Base-by-base conservation (phyloP, 208 protist genomes). In the Acanthamoeba sp. region DNA sequence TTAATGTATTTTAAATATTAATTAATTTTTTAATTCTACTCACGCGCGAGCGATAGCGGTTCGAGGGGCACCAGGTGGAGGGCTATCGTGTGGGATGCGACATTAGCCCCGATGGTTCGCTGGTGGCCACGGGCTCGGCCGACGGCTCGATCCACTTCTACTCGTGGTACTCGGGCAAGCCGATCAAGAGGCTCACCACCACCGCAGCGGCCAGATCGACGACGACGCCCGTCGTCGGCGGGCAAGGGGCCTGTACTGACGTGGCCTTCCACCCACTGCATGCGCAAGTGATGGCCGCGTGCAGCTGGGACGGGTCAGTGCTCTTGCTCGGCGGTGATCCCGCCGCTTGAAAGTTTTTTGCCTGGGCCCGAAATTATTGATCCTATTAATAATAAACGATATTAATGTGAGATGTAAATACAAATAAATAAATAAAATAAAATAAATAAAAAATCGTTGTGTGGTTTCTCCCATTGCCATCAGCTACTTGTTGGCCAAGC, bases 51-150 rank as follows among this genome's bases (percentile, higher is more conserved):
- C 36, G 16, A 29, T 14, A 90, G 82, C 12, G 50, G 27, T 90
- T 90, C 20, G 82, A 90, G 32, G 82, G 82, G 0, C 82, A 90
- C 34, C 20, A 90, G 34, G 82, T 90, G 38, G n/a, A 38, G 32
- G 82, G 82, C 22, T 90, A 38, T 24, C 42, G 34, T 12, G 36
- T 90, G 5, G 55, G 29, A 6, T 90, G 82, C 38, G 82, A 90
- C 52, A 90, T 90, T 9, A 90, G 82, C 52, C 82, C 82, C n/a
- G 82, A 90, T 38, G 82, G 82, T 16, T 69, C 55, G 2, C 36
- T 90, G 6, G 82, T 90, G 9, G 82, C 82, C 29, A 48, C 82
- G 20, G 82, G 82, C 20, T 90, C 82, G 1, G 20, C 48, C 22
- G 82, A 90, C 38, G 82, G 82, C 27, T 40, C 3, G 1, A 2